Base-by-base conservation (phyloP, 345 rosid species). In the Rhizophora apiculata region DNA sequence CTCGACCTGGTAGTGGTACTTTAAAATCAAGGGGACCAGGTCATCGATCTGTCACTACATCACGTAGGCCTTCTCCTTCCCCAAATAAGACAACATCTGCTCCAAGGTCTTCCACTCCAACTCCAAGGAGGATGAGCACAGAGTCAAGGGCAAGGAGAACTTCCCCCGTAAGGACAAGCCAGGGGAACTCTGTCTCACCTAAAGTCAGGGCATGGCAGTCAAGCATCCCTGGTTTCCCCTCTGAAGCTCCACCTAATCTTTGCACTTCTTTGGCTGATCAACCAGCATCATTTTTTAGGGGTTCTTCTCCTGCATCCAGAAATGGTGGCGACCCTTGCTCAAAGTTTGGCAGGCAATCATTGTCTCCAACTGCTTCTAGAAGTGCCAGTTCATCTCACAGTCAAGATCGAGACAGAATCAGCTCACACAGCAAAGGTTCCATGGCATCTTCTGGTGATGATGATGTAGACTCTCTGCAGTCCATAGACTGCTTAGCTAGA, bases 271-370 rank as follows among this genome's bases (percentile, higher is more conserved):
- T 90, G 80, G 87, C 85, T 77, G 98, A 95, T 84, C 91, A 93
- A 70, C 97, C 99, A 0, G 87, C 91, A 63, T 81, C 99, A 24
- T 95, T 89, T 63, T 91, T 92, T 72, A 87, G 99, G 84, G 97
- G 99, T 39, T 90, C 96, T 71, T 92, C 98, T 13, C 98, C 99
- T 60, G 99, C 98, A 64, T 95, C 99, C 67, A 86, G 89, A 81
- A 92, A 86, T 81, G 86, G 98, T 18, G 83, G 77, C 79, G 93
- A 93, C 71, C 75, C 85, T 18, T 52, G 79, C 39, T 81, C 86
- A 30, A 83, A 77, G 68, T 81, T 74, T 37, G 75, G 88, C 76
- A 82, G 98, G 85, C 96, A 90, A 79, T 95, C 98, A 36, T 83
- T 92, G 88, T 95, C 99, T 76, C 99, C 99, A 10, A 91, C 90